Evolutionary conservation across 1,139 yeast species (phyloP).

Genomic region (Pichia sp.): DNA sequence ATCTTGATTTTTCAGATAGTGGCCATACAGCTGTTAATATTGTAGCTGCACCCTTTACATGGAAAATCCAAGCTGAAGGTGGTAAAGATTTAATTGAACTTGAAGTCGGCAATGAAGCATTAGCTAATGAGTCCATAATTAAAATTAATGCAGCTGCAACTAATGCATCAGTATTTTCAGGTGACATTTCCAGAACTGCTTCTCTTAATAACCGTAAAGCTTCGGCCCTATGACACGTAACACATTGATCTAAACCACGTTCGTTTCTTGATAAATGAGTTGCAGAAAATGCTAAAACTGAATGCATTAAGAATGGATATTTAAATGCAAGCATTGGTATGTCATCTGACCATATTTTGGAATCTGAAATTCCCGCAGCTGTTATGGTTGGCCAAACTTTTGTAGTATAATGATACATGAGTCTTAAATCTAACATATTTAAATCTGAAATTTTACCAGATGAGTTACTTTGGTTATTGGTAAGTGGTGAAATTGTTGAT

Average conservation of each 20-base stretch:
- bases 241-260: conserved; percentile 73
- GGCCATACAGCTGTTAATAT: conserved; percentile 95
- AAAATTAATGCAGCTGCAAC: conserved; percentile 87
- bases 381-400: conserved; percentile 83
- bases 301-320: conserved; percentile 88
- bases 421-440: conserved; percentile 69
- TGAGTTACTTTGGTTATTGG: conserved; percentile 15
- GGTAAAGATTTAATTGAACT: conserved; percentile 61
- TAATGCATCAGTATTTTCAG: conserved; percentile 84
- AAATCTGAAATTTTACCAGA: conserved; percentile 29
- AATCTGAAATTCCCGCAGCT: conserved; percentile 84
- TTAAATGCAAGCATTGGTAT: conserved; percentile 85
- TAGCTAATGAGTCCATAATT: conserved; percentile 90
- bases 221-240: conserved; percentile 82
- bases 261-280: conserved; percentile 80
- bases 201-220: conserved; percentile 75
- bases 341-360: conserved; percentile 80
- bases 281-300: conserved; percentile 83
- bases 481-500: conserved; percentile 25
- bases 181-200: conserved; percentile 76
- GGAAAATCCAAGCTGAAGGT: conserved; percentile 95
- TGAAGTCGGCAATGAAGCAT: conserved; percentile 72
- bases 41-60: conserved; percentile 95
- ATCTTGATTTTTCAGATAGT: conserved; percentile 67
- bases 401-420: conserved; percentile 84